phyloP scores from a whole-genome alignment of 176 grass and related monocot species.

The Paspalum vaginatum region DNA sequence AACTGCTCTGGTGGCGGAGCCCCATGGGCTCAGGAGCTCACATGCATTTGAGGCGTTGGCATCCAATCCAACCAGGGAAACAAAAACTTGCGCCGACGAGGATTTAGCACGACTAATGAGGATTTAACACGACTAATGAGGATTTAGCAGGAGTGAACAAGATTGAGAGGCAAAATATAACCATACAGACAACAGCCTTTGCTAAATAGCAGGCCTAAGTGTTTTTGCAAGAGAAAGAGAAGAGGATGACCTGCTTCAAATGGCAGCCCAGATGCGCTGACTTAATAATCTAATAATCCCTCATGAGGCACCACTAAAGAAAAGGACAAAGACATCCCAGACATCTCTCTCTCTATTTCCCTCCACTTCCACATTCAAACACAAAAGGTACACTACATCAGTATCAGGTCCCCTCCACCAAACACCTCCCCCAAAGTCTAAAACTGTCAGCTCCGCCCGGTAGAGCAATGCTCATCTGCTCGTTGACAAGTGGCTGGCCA shows the following conservation, averaged over 20 bases:
- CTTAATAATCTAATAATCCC: background rate
- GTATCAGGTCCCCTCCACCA: slow-evolving; percentile 15
- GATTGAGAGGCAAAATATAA: no score
- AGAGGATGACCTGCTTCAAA: background rate
- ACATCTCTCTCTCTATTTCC: slow-evolving; percentile 24
- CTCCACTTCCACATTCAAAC: slow-evolving; percentile 44
- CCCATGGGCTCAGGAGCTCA: no score
- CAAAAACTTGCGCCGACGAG: no score
- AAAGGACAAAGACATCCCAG: background rate
- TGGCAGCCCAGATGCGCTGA: background rate
- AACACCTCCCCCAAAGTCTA: background rate
- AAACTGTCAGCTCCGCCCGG: background rate
- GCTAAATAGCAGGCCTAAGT: no score
- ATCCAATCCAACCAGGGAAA: no score
- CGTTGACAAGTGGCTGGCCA: background rate
- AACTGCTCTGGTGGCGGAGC: no score
- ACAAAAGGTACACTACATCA: slow-evolving; percentile 28
- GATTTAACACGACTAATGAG: no score
- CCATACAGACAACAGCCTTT: no score
- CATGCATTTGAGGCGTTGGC: no score
- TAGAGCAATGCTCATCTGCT: background rate
- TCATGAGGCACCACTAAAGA: slow-evolving; percentile 2
- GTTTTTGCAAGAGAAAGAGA: no score
- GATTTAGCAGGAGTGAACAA: no score
- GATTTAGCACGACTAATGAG: no score